Base-by-base conservation (phyloP, 176 grass and related monocot genomes). In the Lolium perenne region DNA sequence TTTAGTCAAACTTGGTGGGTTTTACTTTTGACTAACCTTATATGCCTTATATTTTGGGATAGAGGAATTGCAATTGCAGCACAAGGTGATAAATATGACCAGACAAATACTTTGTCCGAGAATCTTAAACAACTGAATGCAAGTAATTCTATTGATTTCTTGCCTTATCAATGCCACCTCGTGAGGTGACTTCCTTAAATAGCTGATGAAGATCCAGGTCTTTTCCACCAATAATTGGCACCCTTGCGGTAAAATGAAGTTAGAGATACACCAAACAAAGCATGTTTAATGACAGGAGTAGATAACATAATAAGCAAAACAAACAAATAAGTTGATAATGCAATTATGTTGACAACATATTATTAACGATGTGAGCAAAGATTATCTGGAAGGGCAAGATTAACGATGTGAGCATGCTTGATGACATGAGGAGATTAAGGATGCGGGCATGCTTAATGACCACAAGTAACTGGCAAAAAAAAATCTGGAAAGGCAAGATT, bases 131-230 rank as follows among this genome's bases (percentile, higher is more conserved):
- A 8, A 84, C 9, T 77, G 40, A 65, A 84, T 12, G 26, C 32
- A 74, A 83, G 86, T 45, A 25, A 80, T 81, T 80, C 20, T 26
- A 74, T 84, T 58, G 18, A 76, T 72, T 88, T 84, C 85, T 67
- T 77, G 87, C 97, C 92, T 99, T 99, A 55, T 93, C 94, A 85
- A 99, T 91, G 41, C 97, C 97, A 86, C 97, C 97, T 85, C 97
- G 90, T 71, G 85, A 94, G 55, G 92, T 94, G 63, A 99, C 97
- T 83, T 94, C 90, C 76, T 79, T 88, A 88, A 93, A 99, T 59
- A 99, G 90, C 66, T 80, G 88, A 99, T 96, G 92, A 76, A 99
- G 97, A 89, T 99, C 94, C 76, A 99, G 87, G 80, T 94, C 87
- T 82, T 88, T 99, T 87, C 97, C 97, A 82, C 97, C 97, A 71